Evolutionary conservation across 768 basidiomycete genomes (phyloP).

Genomic region (Artomyces pyxidatus): DNA sequence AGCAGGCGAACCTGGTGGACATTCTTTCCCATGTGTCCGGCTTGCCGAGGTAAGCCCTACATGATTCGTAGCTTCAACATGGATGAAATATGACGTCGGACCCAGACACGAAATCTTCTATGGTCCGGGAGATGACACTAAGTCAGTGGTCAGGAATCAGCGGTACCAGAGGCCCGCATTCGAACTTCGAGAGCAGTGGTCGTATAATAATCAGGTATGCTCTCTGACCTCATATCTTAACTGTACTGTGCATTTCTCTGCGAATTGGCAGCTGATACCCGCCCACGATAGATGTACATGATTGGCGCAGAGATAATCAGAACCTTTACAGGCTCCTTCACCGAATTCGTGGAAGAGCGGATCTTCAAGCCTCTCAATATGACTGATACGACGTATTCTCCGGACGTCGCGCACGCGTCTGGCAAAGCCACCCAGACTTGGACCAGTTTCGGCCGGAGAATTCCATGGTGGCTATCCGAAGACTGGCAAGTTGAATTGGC

Average conservation of each 20-base stretch:
- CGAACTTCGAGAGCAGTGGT: conserved; percentile 31
- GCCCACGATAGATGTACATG: conserved; percentile 31
- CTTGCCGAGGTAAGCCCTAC: conserved; percentile 31
- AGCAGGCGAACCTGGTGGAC: conserved; percentile 29
- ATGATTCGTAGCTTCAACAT: background rate
- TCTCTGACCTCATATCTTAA: background rate
- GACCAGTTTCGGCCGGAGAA: conserved; percentile 24
- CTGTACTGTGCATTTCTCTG: background rate
- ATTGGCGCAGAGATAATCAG: conserved; percentile 27
- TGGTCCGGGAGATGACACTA: background rate
- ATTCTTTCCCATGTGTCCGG: conserved; percentile 34
- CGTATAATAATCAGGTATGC: conserved; percentile 32
- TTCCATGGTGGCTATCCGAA: conserved; percentile 27
- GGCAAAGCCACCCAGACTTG: conserved; percentile 29
- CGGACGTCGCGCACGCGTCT: conserved; percentile 22
- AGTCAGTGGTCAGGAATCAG: conserved; percentile 16
- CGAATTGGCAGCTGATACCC: too few species aligned
- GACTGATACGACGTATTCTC: conserved; percentile 31
- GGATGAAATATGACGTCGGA: background rate
- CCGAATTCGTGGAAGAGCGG: conserved; percentile 33
- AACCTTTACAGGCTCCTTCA: conserved; percentile 27
- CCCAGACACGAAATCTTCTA: conserved; percentile 6
- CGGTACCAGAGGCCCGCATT: conserved; percentile 25
- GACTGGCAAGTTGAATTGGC: conserved; percentile 15
- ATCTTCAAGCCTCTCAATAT: conserved; percentile 35